Evolutionary conservation across 495 filamentous ascomycete genomes (phyloP).

Genomic region (Apiosordaria backusii): DNA sequence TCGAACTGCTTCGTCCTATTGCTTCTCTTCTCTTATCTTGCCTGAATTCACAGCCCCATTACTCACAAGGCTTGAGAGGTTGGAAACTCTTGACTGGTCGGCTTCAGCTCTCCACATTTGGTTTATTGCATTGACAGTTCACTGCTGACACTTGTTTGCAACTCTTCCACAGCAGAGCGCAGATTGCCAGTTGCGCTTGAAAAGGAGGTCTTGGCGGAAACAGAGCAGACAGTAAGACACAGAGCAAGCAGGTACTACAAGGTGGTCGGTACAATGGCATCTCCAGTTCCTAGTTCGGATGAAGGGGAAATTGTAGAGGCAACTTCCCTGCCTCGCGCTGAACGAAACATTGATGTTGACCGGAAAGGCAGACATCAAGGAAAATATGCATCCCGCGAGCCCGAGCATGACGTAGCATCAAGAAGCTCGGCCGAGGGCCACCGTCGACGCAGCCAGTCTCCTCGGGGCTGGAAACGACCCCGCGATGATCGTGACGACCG

Average conservation of each 20-base stretch:
- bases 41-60: background rate
- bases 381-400: conserved; percentile 66
- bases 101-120: conserved; percentile 23
- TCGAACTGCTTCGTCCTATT: background rate
- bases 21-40: background rate
- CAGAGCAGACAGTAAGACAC: background rate
- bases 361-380: conserved; percentile 63
- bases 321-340: conserved; percentile 52
- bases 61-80: background rate
- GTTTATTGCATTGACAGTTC: background rate
- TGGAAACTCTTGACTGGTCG: conserved; percentile 20
- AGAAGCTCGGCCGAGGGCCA: conserved; percentile 59
- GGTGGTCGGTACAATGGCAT: conserved; percentile 39
- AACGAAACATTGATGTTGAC: conserved; percentile 59
- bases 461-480: conserved; percentile 64
- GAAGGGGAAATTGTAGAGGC: conserved; percentile 88
- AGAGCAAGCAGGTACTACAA: too few relatives aligned
- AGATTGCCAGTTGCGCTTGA: background rate
- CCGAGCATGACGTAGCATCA: conserved; percentile 70
- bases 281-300: conserved; percentile 56
- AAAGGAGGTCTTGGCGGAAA: background rate
- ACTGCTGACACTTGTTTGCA: conserved; percentile 17
- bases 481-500: conserved; percentile 61
- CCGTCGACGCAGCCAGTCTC: conserved; percentile 38
- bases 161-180: conserved; percentile 6